Percentiles rank a stretch among this genome's conserved stretches.
Conservation (phyloP, 768 basidiomycete genomes). For the Lactifluus piperatus region DNA sequence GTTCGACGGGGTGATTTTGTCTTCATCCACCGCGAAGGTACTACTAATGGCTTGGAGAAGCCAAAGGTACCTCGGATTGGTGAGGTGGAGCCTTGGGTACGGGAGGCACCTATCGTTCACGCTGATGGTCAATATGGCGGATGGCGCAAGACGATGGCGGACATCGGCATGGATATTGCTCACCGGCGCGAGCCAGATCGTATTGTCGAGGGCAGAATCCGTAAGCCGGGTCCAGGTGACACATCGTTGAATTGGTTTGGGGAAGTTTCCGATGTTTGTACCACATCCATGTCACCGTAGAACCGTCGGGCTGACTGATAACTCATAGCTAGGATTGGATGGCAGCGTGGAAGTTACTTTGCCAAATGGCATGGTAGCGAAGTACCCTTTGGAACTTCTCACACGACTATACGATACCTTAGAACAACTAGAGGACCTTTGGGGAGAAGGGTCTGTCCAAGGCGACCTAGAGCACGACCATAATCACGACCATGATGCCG, state of each 20-base stretch:
- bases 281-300: background rate
- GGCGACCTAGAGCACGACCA: slow-evolving; percentile 30
- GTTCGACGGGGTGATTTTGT: slow-evolving; percentile 80
- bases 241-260: slow-evolving; percentile 68
- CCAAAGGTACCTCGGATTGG: slow-evolving; percentile 80
- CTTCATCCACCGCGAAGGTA: slow-evolving; percentile 60
- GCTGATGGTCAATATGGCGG: slow-evolving; percentile 47
- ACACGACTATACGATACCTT: slow-evolving; percentile 74
- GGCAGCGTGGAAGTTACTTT: slow-evolving; percentile 68
- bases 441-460: slow-evolving; percentile 39
- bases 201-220: slow-evolving; percentile 35
- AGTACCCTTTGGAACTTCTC: slow-evolving; percentile 57
- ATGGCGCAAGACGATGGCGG: slow-evolving; percentile 65
- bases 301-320: slow-evolving; percentile 4
- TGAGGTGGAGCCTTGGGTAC: slow-evolving; percentile 74
- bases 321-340: slow-evolving; percentile 55
- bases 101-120: slow-evolving; percentile 41
- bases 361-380: slow-evolving; percentile 41
- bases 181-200: slow-evolving; percentile 31
- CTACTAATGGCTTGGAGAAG: slow-evolving; percentile 60
- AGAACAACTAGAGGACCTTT: slow-evolving; percentile 66
- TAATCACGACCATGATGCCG: slow-evolving; percentile 32
- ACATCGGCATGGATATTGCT: slow-evolving; percentile 55
- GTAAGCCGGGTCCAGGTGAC: slow-evolving; percentile 34
- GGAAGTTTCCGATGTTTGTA: slow-evolving; percentile 66